phyloP scores from a whole-genome alignment of 1,139 yeast genomes.

The Diutina mesorugosa region DNA sequence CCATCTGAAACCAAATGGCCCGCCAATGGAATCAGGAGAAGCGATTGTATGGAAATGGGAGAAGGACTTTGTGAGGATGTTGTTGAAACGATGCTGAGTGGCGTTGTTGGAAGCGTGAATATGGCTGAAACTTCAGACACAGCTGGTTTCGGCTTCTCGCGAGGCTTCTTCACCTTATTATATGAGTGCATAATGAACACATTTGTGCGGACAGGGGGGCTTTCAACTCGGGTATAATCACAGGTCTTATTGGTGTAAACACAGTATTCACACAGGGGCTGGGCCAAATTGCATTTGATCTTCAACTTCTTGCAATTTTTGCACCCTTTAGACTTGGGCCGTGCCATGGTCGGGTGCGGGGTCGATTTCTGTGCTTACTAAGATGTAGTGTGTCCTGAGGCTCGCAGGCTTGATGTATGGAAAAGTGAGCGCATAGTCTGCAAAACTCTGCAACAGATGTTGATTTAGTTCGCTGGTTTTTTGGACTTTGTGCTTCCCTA shows the following conservation, averaged over 20 bases:
- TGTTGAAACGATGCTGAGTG: neutral
- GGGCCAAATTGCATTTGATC: neutral
- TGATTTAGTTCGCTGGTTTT: no score
- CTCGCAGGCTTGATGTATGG: no score
- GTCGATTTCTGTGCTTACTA: neutral
- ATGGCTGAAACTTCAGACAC: neutral
- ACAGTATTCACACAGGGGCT: conserved; percentile 1
- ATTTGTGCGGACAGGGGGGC: neutral
- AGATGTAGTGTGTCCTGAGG: no score
- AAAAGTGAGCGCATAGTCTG: no score
- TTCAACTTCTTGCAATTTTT: neutral
- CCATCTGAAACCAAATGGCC: neutral
- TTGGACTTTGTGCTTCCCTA: no score
- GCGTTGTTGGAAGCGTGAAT: neutral
- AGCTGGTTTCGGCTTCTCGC: neutral
- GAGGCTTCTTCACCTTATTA: neutral
- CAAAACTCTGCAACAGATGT: no score
- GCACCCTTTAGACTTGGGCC: conserved; percentile 2
- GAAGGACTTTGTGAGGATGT: neutral
- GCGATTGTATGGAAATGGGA: neutral
- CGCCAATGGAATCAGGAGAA: neutral
- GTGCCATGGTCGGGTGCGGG: neutral
- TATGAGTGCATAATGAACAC: neutral
- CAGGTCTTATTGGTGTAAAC: neutral
- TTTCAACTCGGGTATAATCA: neutral